A percentile compares a stretch with the other conserved stretches of the same genome.
These are phyloP conservation scores for Debaryomycetaceae sp. DNA, from an alignment of 1,139 yeast species.

Conservation along the genomic window DNA sequence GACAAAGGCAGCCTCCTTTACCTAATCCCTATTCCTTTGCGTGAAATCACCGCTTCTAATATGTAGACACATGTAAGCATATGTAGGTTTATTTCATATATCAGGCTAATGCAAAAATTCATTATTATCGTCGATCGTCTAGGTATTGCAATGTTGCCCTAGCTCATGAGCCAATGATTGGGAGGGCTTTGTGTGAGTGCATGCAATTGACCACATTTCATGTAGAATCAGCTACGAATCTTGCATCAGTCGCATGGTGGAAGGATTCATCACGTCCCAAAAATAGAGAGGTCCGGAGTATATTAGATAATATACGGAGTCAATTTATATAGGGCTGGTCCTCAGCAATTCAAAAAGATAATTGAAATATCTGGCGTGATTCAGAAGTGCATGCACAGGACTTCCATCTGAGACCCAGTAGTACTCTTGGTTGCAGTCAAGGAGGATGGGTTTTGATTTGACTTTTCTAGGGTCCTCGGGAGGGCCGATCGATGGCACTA, in stretches of 20 bases:
- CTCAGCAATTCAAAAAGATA: too few species aligned
- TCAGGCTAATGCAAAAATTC: background rate
- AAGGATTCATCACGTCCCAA: background rate
- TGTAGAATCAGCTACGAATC: background rate
- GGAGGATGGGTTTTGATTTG: slow-evolving; percentile 26
- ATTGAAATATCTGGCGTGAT: too few species aligned
- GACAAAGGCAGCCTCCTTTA: background rate
- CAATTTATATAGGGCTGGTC: too few species aligned
- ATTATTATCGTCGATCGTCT: background rate
- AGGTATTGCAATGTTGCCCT: background rate
- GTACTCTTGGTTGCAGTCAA: background rate
- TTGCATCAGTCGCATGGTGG: background rate
- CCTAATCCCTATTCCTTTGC: background rate
- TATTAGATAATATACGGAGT: background rate
- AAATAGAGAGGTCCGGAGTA: background rate
- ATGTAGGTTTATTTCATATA: background rate
- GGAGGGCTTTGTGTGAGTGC: background rate
- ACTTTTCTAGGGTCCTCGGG: slow-evolving; percentile 74
- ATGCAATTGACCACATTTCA: too few species aligned
- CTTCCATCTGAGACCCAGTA: background rate
- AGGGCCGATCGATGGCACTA: slow-evolving; percentile 69
- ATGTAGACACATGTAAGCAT: background rate
- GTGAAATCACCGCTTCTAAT: background rate
- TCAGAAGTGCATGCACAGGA: too few species aligned
- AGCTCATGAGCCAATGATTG: background rate